These are phyloP conservation scores for Wallacemonas rigidus DNA, from an alignment of 208 protist species.

Conservation along the genomic window DNA sequence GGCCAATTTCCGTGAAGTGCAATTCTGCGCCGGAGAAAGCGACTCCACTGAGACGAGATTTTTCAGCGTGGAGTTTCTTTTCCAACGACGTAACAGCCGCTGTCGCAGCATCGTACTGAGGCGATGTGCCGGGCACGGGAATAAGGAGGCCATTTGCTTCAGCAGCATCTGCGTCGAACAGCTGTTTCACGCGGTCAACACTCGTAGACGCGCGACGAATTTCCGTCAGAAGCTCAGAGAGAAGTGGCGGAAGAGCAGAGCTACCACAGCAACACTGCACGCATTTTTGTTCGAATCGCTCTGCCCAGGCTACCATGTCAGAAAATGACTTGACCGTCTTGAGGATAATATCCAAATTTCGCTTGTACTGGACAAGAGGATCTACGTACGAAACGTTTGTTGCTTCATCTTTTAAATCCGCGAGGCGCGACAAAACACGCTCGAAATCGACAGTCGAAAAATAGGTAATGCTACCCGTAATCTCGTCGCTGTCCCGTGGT, in stretches of 20 bases:
- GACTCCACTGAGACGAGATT: conserved; percentile 36
- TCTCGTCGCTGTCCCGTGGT: conserved; percentile 19
- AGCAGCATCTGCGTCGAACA: conserved; percentile 70
- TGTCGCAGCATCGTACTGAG: conserved; percentile 59
- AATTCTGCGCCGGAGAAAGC: conserved; percentile 58
- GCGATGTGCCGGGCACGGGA: conserved; percentile 57
- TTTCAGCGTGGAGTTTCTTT: conserved; percentile 53
- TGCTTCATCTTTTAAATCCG: conserved; percentile 60
- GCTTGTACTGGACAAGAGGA: conserved; percentile 82
- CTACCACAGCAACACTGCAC: not conserved
- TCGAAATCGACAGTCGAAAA: conserved; percentile 74
- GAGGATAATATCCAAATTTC: conserved; percentile 78
- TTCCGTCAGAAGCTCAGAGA: conserved; percentile 55
- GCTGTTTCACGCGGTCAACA: conserved; percentile 45
- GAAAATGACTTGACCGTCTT: conserved; percentile 59
- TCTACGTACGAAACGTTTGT: conserved; percentile 82
- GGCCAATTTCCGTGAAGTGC: conserved; percentile 72
- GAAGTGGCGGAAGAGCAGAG: conserved; percentile 42
- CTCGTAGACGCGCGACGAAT: conserved; percentile 40
- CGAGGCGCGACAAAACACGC: conserved; percentile 75
- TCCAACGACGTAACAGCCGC: conserved; percentile 44
- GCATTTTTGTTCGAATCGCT: conserved; percentile 32
- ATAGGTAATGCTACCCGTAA: not conserved
- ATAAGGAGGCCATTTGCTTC: conserved; percentile 56
- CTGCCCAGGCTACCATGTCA: conserved; percentile 65